Conservation (phyloP, 495 filamentous ascomycete species). For the Trichoderma gamsii region DNA sequence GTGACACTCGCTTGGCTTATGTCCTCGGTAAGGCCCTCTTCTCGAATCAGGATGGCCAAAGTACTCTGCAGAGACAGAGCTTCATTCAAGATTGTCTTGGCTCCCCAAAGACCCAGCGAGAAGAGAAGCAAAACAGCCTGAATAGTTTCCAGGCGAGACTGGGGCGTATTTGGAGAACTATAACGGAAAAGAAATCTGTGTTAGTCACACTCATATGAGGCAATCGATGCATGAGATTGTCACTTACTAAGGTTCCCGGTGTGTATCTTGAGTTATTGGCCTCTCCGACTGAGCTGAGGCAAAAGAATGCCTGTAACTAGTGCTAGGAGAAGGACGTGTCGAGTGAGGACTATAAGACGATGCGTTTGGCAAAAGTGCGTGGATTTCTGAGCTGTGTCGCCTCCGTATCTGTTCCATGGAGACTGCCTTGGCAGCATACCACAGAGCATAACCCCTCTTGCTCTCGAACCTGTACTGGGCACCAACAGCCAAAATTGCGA, state of each 20-base stretch:
- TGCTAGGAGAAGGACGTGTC: slow-evolving; percentile 44
- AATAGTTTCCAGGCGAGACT: slow-evolving; percentile 49
- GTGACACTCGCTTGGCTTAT: slow-evolving; percentile 30
- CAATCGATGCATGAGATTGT: slow-evolving; percentile 15
- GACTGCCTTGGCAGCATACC: slow-evolving; percentile 57
- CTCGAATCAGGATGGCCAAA: slow-evolving; percentile 48
- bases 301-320: slow-evolving; percentile 45
- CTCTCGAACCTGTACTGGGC: slow-evolving; percentile 67
- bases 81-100: slow-evolving; percentile 51
- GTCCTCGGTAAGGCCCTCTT: slow-evolving; percentile 44
- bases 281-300: slow-evolving; percentile 46
- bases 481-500: slow-evolving; percentile 60
- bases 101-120: slow-evolving; percentile 52
- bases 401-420: slow-evolving; percentile 48
- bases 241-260: slow-evolving; percentile 49
- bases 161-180: slow-evolving; percentile 46
- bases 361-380: slow-evolving; percentile 42
- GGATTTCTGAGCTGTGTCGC: slow-evolving; percentile 46
- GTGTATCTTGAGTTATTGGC: slow-evolving; percentile 46
- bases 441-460: slow-evolving; percentile 59
- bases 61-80: slow-evolving; percentile 48
- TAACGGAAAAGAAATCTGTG: slow-evolving; percentile 4
- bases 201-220: slow-evolving; percentile 22
- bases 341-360: slow-evolving; percentile 48
- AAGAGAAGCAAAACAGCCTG: slow-evolving; percentile 52